A percentile compares a stretch with the other conserved stretches of the same genome.
Conservation (phyloP, 2,329 filamentous ascomycete genomes). For the Aspergillus versicolor region DNA sequence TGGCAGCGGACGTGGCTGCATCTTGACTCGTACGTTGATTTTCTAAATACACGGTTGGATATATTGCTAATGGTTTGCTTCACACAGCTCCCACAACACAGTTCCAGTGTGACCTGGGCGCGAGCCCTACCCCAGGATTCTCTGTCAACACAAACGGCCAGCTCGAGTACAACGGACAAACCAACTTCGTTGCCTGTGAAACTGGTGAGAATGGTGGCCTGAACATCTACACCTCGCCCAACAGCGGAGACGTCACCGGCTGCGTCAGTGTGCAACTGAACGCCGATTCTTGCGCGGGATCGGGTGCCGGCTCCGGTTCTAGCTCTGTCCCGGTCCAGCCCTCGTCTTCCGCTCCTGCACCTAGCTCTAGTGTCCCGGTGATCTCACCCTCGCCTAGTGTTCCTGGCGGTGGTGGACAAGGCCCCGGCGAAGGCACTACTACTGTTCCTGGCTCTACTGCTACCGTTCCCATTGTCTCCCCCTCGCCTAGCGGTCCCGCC, state of each 20-base stretch:
- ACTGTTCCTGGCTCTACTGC: background rate
- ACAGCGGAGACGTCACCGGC: conserved; percentile 30
- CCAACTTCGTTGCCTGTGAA: conserved; percentile 61
- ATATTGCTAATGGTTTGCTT: conserved; percentile 13
- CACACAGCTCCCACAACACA: conserved; percentile 55
- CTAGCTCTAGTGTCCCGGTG: conserved; percentile 9
- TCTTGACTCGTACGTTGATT: conserved; percentile 56
- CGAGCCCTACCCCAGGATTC: conserved; percentile 56
- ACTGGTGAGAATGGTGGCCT: conserved; percentile 45
- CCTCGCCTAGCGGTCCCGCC: background rate
- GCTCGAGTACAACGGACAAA: conserved; percentile 53
- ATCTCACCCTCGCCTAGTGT: conserved; percentile 8
- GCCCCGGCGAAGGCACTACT: background rate
- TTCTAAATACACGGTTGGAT: background rate
- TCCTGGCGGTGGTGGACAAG: conserved; percentile 6
- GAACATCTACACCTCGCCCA: conserved; percentile 43
- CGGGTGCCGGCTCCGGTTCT: conserved; percentile 19
- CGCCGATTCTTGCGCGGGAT: conserved; percentile 38
- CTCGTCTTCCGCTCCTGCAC: conserved; percentile 5
- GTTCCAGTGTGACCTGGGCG: conserved; percentile 61
- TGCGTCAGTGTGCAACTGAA: conserved; percentile 35
- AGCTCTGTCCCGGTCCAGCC: conserved; percentile 6
- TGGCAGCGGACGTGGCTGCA: conserved; percentile 58
- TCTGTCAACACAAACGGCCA: conserved; percentile 53
- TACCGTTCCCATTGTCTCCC: background rate